phyloP scores from a whole-genome alignment of 2,329 filamentous ascomycete species.

The Tricladium varicosporioides region DNA sequence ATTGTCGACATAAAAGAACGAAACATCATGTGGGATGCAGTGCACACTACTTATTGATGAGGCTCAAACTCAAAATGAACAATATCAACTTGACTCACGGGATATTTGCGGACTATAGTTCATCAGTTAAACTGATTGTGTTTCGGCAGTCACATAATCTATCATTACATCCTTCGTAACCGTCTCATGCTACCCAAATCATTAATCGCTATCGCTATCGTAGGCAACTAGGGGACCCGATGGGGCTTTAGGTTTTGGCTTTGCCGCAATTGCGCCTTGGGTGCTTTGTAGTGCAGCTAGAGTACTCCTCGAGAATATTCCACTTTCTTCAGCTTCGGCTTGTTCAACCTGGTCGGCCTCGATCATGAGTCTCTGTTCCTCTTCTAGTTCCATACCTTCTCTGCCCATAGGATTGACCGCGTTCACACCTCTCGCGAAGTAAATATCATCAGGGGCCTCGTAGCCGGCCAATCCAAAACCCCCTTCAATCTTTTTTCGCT shows the following conservation, averaged over 20 bases:
- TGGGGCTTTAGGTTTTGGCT: constrained; percentile 50
- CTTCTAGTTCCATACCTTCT: constrained; percentile 61
- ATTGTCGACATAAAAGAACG: constrained; percentile 2
- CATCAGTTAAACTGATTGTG: no score
- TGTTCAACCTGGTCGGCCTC: constrained; percentile 45
- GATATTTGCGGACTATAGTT: no score
- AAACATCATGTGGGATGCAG: no score
- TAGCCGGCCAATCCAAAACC: constrained; percentile 75
- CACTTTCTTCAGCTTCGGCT: constrained; percentile 43
- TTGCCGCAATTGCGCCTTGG: constrained; percentile 49
- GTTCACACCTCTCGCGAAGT: constrained; percentile 78
- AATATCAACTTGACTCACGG: no score
- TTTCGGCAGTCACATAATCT: no score
- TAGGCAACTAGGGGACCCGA: constrained; percentile 81
- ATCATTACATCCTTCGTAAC: no score
- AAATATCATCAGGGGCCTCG: constrained; percentile 90
- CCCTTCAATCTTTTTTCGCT: constrained; percentile 85
- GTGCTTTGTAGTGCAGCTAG: constrained; percentile 71
- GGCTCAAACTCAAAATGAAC: no score
- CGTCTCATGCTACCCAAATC: neutral
- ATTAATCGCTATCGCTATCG: constrained; percentile 78
- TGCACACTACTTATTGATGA: no score
- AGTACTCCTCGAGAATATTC: constrained; percentile 81
- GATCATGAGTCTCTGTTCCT: constrained; percentile 56
- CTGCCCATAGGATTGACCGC: constrained; percentile 59